Percentiles rank a stretch among this genome's conserved stretches.
Evolutionary conservation across 352 stramenopile genomes (phyloP).

Genomic region (Phytophthora kernoviae): DNA sequence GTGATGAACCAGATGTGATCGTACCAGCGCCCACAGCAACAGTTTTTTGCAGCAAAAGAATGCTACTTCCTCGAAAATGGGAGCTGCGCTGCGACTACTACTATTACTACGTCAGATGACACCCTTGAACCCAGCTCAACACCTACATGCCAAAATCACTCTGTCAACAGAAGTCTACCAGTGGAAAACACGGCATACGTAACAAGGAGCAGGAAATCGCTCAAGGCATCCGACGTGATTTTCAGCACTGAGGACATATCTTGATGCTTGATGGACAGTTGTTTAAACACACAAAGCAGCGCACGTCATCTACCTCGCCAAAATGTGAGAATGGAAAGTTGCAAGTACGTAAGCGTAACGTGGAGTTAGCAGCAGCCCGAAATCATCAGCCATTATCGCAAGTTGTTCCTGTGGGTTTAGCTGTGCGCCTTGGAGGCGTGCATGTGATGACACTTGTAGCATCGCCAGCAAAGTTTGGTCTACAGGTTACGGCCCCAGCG

Average conservation of each 20-base stretch:
- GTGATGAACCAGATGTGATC: conserved; percentile 85
- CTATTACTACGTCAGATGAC: conserved; percentile 7
- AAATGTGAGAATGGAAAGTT: conserved; percentile 66
- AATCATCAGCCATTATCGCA: conserved; percentile 10
- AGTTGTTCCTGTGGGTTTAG: conserved; percentile 55
- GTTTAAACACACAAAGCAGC: conserved; percentile 37
- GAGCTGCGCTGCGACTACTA: conserved; percentile 2
- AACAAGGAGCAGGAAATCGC: conserved; percentile 28
- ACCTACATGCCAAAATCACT: conserved; percentile 10
- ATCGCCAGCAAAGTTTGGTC: conserved; percentile 70
- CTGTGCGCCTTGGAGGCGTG: conserved; percentile 56
- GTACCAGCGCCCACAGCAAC: conserved; percentile 40
- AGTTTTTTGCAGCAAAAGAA: background rate
- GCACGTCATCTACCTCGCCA: conserved; percentile 3
- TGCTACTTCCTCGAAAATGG: conserved; percentile 2
- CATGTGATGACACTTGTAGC: conserved; percentile 75
- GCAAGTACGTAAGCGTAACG: conserved; percentile 42
- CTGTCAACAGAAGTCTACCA: conserved; percentile 10
- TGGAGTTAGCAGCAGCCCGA: conserved; percentile 34
- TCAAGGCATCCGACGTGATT: conserved; percentile 74
- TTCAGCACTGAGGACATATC: conserved; percentile 88
- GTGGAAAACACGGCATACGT: conserved; percentile 15
- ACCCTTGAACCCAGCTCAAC: conserved; percentile 1
- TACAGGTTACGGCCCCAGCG: conserved; percentile 41
- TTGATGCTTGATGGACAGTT: conserved; percentile 66